phyloP scores from a whole-genome alignment of 2,329 filamentous ascomycete species.

The Stylonectria norvegica region DNA sequence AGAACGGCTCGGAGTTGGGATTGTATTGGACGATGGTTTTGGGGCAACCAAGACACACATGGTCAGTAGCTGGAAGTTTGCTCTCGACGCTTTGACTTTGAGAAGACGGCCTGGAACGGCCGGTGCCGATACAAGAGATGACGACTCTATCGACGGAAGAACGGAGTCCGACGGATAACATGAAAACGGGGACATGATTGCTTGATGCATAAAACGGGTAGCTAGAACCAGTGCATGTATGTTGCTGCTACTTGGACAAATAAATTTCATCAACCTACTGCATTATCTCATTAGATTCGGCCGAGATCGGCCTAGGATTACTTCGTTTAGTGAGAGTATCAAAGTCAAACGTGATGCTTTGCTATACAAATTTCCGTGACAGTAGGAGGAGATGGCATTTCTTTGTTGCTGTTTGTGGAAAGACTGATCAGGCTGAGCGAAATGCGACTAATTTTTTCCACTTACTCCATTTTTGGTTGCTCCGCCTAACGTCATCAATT shows the following conservation, averaged over 20 bases:
- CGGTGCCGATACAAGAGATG: constrained; percentile 20
- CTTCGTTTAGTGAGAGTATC: background rate
- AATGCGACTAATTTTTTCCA: constrained; percentile 9
- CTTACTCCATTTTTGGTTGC: constrained; percentile 5
- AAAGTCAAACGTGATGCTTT: too few relatives aligned
- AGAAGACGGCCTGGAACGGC: constrained; percentile 15
- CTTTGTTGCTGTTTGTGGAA: too few relatives aligned
- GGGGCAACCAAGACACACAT: constrained; percentile 13
- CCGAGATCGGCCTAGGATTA: constrained; percentile 4
- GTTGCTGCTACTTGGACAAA: constrained; percentile 11
- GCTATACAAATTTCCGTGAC: too few relatives aligned
- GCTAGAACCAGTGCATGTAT: background rate
- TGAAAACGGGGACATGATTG: constrained; percentile 17
- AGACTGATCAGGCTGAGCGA: too few relatives aligned
- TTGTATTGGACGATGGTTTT: constrained; percentile 22
- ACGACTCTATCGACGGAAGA: constrained; percentile 19
- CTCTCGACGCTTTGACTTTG: constrained; percentile 26
- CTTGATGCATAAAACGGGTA: constrained; percentile 12
- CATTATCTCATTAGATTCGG: too few relatives aligned
- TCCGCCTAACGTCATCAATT: constrained; percentile 24
- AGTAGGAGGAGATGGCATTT: too few relatives aligned
- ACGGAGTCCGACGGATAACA: constrained; percentile 14
- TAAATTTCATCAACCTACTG: constrained; percentile 13
- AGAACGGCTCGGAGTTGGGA: constrained; percentile 26
- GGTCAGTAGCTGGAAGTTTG: constrained; percentile 17